phyloP scores from a whole-genome alignment of 208 protist genomes.

The Acanthamoeba triangularis region DNA sequence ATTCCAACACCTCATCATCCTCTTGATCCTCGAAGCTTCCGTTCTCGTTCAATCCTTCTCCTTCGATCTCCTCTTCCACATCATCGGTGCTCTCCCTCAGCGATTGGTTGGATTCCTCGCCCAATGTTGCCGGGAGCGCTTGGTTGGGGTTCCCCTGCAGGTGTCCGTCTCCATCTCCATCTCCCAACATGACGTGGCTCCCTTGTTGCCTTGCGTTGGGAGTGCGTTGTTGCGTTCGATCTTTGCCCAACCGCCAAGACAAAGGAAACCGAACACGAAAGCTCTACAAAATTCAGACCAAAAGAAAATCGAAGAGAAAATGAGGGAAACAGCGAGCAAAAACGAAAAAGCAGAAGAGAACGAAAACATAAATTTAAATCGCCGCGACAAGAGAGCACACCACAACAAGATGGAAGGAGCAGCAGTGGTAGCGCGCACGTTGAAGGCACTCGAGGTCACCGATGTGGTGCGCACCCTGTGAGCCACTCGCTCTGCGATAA shows the following conservation, averaged over 20 bases:
- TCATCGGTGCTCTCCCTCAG: not conserved
- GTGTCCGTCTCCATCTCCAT: too few relatives aligned
- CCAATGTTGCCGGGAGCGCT: too few relatives aligned
- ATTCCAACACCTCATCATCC: not conserved
- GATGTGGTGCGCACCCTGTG: not conserved
- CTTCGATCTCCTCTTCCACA: not conserved
- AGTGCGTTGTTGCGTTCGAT: too few relatives aligned
- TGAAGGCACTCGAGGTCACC: conserved; percentile 59
- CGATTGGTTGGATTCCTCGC: too few relatives aligned
- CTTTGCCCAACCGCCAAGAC: too few relatives aligned
- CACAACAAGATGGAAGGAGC: conserved; percentile 60
- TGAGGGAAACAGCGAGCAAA: not conserved
- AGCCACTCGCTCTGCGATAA: not conserved
- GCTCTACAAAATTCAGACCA: too few relatives aligned
- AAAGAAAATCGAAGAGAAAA: not conserved
- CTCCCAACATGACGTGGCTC: too few relatives aligned
- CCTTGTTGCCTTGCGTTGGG: too few relatives aligned
- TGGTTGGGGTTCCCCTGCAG: too few relatives aligned
- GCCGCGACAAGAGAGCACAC: not conserved
- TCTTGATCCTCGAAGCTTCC: not conserved
- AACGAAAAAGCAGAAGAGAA: not conserved
- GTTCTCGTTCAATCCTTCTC: not conserved
- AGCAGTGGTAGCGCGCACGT: conserved; percentile 32
- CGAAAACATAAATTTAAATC: too few relatives aligned
- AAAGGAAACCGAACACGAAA: too few relatives aligned